A percentile compares a stretch with the other conserved stretches of the same genome.
phyloP scores from a whole-genome alignment of 352 stramenopile genomes.

The Globisporangium radiosum region DNA sequence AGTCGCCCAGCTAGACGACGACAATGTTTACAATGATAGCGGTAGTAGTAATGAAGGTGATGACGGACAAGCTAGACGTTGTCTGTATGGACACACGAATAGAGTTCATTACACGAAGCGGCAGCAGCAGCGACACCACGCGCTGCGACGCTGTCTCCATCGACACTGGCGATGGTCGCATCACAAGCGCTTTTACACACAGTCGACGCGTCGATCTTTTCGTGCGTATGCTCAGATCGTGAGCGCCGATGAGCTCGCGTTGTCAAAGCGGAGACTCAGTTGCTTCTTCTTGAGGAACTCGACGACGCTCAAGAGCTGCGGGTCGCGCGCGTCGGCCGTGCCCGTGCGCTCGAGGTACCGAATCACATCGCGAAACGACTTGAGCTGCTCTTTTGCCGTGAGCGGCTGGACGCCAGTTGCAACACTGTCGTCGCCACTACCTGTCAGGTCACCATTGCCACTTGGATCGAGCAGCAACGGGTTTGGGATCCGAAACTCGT shows the following conservation, averaged over 20 bases:
- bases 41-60: no score
- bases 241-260: conserved; percentile 73
- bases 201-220: not conserved
- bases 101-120: no score
- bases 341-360: conserved; percentile 76
- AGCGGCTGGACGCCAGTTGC: conserved; percentile 33
- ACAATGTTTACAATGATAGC: no score
- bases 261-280: conserved; percentile 81
- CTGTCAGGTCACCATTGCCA: not conserved
- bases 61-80: no score
- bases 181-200: no score
- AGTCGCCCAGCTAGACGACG: no score
- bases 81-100: no score
- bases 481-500: conserved; percentile 78
- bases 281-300: conserved; percentile 88
- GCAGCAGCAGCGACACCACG: no score
- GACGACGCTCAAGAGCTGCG: conserved; percentile 69
- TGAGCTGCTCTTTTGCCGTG: conserved; percentile 75
- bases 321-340: conserved; percentile 53
- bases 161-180: no score
- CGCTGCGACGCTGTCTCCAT: no score
- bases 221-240: conserved; percentile 45
- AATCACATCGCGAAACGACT: conserved; percentile 83
- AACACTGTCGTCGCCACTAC: conserved; percentile 11
- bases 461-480: conserved; percentile 22